Conservation (phyloP, 1,284 basidiomycete species). For the Puccinia brachypodii region DNA sequence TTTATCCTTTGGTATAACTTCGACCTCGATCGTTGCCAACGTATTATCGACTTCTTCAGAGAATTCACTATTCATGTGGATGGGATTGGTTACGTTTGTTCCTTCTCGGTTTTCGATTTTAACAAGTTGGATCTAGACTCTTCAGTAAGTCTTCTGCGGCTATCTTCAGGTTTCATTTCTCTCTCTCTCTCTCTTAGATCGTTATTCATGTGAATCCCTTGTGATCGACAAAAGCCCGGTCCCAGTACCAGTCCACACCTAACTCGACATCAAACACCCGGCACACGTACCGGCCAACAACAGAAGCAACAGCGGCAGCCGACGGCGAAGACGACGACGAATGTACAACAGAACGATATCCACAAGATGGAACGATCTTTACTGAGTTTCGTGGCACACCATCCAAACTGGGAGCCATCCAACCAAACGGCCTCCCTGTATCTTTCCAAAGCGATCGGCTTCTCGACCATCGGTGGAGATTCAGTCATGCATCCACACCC, state of each 20-base stretch:
- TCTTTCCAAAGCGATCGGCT: slow-evolving; percentile 46
- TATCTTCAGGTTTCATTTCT: neutral
- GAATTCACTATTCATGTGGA: slow-evolving; percentile 97
- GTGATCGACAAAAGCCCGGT: neutral
- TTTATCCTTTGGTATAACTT: slow-evolving; percentile 91
- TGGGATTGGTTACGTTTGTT: slow-evolving; percentile 92
- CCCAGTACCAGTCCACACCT: slow-evolving; percentile 10
- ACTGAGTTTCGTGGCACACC: slow-evolving; percentile 45
- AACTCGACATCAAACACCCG: neutral
- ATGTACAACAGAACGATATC: slow-evolving; percentile 25
- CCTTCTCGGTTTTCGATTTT: slow-evolving; percentile 97
- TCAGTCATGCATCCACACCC: slow-evolving; percentile 19
- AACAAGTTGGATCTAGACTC: slow-evolving; percentile 32
- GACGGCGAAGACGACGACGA: neutral
- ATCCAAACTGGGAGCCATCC: slow-evolving; percentile 49
- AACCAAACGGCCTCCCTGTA: slow-evolving; percentile 47
- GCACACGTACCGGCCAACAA: neutral
- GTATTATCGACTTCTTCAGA: slow-evolving; percentile 88
- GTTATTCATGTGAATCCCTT: neutral
- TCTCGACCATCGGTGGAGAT: slow-evolving; percentile 25
- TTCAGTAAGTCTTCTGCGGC: slow-evolving; percentile 7
- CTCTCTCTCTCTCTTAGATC: neutral
- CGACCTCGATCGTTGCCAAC: slow-evolving; percentile 56
- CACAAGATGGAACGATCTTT: slow-evolving; percentile 44
- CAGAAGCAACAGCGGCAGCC: neutral